Conservation (phyloP, 202 grass and related monocot species). For the Panicum virgatum region DNA sequence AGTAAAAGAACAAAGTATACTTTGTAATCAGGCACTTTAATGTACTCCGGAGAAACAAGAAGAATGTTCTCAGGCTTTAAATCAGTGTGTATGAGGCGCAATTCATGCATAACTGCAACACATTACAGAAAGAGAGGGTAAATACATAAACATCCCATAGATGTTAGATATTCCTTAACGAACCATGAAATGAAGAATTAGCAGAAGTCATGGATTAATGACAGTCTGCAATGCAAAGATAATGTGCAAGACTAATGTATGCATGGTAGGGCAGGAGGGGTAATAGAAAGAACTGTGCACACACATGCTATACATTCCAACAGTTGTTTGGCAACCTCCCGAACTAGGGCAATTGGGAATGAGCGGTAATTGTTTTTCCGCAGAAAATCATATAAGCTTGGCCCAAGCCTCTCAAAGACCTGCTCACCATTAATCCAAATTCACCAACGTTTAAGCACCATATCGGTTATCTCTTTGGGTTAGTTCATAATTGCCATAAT, state of each 20-base stretch:
- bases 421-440: constrained; percentile 91
- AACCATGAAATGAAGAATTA: constrained; percentile 30
- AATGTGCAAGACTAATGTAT: constrained; percentile 27
- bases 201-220: constrained; percentile 28
- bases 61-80: constrained; percentile 99
- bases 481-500: constrained; percentile 69
- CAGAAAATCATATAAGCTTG: constrained; percentile 99
- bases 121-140: constrained; percentile 62
- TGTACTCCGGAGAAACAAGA: constrained; percentile 96
- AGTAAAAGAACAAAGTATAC: constrained; percentile 67
- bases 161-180: constrained; percentile 33
- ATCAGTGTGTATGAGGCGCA: constrained; percentile 99
- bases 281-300: constrained; percentile 58
- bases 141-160: constrained; percentile 44
- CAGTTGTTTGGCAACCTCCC: constrained; percentile 98
- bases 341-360: constrained; percentile 95
- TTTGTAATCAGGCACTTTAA: constrained; percentile 99
- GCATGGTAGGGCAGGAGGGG: constrained; percentile 41
- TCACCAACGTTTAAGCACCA: constrained; percentile 70
- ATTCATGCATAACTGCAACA: constrained; percentile 99
- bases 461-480: constrained; percentile 40
- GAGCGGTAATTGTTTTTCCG: constrained; percentile 98
- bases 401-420: constrained; percentile 99
- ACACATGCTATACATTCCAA: constrained; percentile 99
- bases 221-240: constrained; percentile 27